phyloP scores from a whole-genome alignment of 2,329 filamentous ascomycete genomes.

The Sporothrix sp. region DNA sequence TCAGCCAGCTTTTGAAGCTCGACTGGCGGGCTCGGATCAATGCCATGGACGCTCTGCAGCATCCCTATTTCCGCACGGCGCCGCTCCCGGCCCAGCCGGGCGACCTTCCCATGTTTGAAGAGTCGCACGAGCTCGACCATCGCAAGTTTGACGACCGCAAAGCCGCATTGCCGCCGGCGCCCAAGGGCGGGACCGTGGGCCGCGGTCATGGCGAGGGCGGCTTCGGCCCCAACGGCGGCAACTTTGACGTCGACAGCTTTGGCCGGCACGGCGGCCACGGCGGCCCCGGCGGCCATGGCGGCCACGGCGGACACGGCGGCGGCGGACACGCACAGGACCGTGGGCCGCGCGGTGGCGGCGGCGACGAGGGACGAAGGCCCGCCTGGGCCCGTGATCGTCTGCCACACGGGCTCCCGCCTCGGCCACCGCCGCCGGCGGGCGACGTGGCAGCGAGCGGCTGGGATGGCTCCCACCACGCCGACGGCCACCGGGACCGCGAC shows the following conservation, averaged over 20 bases:
- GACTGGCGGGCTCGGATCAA: conserved; percentile 87
- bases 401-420: conserved; percentile 34
- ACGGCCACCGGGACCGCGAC: conserved; percentile 31
- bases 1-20: conserved; percentile 74
- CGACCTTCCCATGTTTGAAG: conserved; percentile 84
- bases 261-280: conserved; percentile 42
- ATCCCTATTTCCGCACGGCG: conserved; percentile 76
- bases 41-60: conserved; percentile 83
- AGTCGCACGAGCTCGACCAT: conserved; percentile 93
- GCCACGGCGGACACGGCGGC: background rate
- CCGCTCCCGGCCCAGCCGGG: conserved; percentile 73
- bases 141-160: conserved; percentile 83
- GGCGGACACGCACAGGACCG: conserved; percentile 1
- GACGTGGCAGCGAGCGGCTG: conserved; percentile 29
- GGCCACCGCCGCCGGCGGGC: conserved; percentile 39
- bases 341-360: conserved; percentile 29
- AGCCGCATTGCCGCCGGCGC: conserved; percentile 75
- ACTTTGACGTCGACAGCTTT: conserved; percentile 42
- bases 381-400: conserved; percentile 46
- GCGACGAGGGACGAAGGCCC: conserved; percentile 33
- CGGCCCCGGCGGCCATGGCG: conserved; percentile 32
- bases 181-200: conserved; percentile 82
- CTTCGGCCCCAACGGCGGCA: conserved; percentile 36
- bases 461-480: conserved; percentile 30
- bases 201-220: conserved; percentile 47